Evolutionary conservation across 768 basidiomycete genomes (phyloP).

Genomic region (Hygrophorus pudorinus): DNA sequence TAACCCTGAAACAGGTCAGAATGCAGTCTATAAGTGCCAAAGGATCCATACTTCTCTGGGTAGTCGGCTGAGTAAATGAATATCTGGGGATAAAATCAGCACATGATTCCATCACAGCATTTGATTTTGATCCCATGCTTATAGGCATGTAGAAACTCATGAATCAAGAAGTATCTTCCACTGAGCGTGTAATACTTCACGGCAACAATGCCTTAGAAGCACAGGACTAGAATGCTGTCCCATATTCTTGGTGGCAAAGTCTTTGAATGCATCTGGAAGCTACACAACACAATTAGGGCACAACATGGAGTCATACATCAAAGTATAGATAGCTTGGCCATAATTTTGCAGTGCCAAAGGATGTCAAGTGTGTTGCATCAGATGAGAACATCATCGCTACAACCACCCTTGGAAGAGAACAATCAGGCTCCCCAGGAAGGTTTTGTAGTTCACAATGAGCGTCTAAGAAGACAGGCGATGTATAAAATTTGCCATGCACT

Average conservation of each 20-base stretch:
- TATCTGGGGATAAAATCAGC: conserved; percentile 22
- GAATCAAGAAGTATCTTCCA: conserved; percentile 16
- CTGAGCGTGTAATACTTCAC: conserved; percentile 2
- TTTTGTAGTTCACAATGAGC: conserved; percentile 5
- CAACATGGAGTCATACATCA: no score
- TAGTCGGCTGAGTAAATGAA: no score
- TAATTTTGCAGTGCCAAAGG: no score
- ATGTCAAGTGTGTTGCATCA: conserved; percentile 11
- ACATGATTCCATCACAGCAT: conserved; percentile 20
- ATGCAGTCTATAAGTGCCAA: no score
- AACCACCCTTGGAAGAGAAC: conserved; percentile 8
- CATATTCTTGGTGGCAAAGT: conserved; percentile 1
- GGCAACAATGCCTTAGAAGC: conserved; percentile 4
- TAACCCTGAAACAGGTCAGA: conserved; percentile 16
- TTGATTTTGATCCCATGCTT: conserved; percentile 20
- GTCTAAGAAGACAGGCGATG: conserved; percentile 4
- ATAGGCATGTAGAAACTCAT: conserved; percentile 24
- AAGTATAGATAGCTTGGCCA: conserved; percentile 10
- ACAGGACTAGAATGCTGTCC: background rate
- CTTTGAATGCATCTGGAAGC: no score
- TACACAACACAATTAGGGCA: no score
- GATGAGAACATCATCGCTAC: conserved; percentile 10
- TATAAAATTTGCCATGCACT: conserved; percentile 1
- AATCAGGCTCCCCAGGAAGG: conserved; percentile 5
- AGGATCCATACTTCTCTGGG: conserved; percentile 32